Conservation (phyloP, 2,329 filamentous ascomycete genomes). For the Colletotrichum tamarilloi region DNA sequence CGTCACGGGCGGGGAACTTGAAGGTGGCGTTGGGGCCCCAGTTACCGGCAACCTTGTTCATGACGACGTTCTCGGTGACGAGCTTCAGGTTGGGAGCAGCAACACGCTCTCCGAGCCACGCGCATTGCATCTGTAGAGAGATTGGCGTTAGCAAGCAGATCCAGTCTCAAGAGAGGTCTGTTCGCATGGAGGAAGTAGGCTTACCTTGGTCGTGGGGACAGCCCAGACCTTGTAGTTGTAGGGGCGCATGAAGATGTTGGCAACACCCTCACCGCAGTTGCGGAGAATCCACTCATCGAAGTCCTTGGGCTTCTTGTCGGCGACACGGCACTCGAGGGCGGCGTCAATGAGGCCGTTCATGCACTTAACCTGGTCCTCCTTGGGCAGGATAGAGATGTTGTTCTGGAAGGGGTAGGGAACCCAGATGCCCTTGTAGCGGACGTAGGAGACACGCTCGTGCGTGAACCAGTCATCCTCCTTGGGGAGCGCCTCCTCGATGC, state of each 20-base stretch:
- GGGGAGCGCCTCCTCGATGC: constrained; percentile 95
- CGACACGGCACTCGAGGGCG: constrained; percentile 84
- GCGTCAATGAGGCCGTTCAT: constrained; percentile 97
- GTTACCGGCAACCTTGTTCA: constrained; percentile 95
- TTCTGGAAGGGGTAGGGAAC: constrained; percentile 99
- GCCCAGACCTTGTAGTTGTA: constrained; percentile 99
- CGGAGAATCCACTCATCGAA: constrained; percentile 99
- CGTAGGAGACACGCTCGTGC: constrained; percentile 98
- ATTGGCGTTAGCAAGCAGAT: not conserved
- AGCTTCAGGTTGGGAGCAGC: constrained; percentile 95
- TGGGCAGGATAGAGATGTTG: constrained; percentile 98
- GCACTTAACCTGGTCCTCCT: constrained; percentile 95
- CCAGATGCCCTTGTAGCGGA: constrained; percentile 96
- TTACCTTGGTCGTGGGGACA: constrained; percentile 94
- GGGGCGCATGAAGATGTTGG: constrained; percentile 97
- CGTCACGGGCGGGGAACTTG: constrained; percentile 94
- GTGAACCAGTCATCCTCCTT: constrained; percentile 96
- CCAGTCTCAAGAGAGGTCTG: not conserved
- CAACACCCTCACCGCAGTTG: constrained; percentile 89
- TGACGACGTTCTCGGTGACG: constrained; percentile 92
- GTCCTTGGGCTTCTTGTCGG: constrained; percentile 92
- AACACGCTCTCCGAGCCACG: constrained; percentile 98
- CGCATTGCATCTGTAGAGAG: constrained; percentile 87
- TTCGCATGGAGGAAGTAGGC: constrained; percentile 37
- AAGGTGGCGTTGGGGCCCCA: constrained; percentile 99